Conservation (phyloP, 139 green algal species). For the Picochlorum costavermella region DNA sequence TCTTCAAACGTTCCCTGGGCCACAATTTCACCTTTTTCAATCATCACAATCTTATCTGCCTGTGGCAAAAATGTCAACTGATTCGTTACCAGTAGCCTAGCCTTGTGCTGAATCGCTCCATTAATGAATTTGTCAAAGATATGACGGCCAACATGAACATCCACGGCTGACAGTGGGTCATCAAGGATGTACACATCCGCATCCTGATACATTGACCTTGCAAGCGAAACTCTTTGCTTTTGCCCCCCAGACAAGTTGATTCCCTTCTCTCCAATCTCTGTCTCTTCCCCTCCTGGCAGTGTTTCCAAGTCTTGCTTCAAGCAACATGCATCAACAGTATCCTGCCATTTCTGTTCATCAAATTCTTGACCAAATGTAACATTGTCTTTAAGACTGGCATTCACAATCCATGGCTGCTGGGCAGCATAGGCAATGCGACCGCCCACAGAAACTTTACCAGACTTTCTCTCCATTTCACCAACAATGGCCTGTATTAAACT, state of each 20-base stretch:
- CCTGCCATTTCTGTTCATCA: conserved; percentile 25
- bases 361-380: conserved; percentile 40
- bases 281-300: conserved; percentile 68
- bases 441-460: conserved; percentile 21
- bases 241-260: conserved; percentile 86
- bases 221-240: conserved; percentile 86
- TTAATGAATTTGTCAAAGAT: conserved; percentile 76
- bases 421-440: conserved; percentile 67
- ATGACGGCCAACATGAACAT: conserved; percentile 77
- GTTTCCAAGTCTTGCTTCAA: conserved; percentile 62
- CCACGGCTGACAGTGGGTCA: conserved; percentile 86
- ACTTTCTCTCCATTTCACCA: conserved; percentile 49
- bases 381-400: conserved; percentile 75
- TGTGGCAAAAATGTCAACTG: conserved; percentile 70
- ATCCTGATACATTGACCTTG: conserved; percentile 73
- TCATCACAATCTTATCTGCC: conserved; percentile 65
- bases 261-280: conserved; percentile 91
- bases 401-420: conserved; percentile 86
- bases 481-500: conserved; percentile 65
- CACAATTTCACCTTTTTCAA: conserved; percentile 51
- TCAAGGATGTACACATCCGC: conserved; percentile 88
- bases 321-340: conserved; percentile 30
- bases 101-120: conserved; percentile 39
- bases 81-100: conserved; percentile 81
- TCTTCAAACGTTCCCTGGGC: conserved; percentile 59